Evolutionary conservation across 345 rosid genomes (phyloP).

Genomic region (Gossypium stocksii): DNA sequence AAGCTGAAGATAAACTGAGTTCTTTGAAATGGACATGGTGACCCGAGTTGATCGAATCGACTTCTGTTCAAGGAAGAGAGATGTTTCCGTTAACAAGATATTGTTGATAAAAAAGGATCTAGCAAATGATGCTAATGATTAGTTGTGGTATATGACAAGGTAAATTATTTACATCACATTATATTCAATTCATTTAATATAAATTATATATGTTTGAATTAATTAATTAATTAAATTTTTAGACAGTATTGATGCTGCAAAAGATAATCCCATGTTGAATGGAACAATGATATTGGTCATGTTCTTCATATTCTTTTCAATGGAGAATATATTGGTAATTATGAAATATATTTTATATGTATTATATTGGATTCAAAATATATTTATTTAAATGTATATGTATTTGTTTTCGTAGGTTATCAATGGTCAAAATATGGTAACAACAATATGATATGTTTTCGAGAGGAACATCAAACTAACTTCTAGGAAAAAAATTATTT

Average conservation of each 20-base stretch:
- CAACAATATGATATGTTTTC: background rate
- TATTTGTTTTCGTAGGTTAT: constrained; percentile 13
- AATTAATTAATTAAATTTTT: background rate
- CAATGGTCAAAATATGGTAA: background rate
- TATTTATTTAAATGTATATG: background rate
- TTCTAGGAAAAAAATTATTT: constrained; percentile 18
- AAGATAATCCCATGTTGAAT: constrained; percentile 15
- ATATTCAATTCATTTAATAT: background rate
- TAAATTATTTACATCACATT: background rate
- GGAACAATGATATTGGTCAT: constrained; percentile 26
- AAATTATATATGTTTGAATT: background rate
- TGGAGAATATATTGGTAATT: constrained; percentile 28
- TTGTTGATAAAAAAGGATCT: constrained; percentile 55
- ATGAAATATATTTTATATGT: background rate
- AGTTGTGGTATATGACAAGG: constrained; percentile 50
- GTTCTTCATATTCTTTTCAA: constrained; percentile 42
- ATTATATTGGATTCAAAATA: background rate
- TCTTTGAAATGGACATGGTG: constrained; percentile 55
- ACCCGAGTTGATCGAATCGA: constrained; percentile 34
- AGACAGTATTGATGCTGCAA: constrained; percentile 16
- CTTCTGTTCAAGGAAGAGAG: constrained; percentile 34
- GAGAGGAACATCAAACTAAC: constrained; percentile 16
- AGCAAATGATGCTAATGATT: background rate
- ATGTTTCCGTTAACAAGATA: constrained; percentile 23
- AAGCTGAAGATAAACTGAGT: constrained; percentile 27